Evolutionary conservation across 176 grass and related monocot species (phyloP), one percentile per base, ranked within the genome.

Genomic region (Poa annua): DNA sequence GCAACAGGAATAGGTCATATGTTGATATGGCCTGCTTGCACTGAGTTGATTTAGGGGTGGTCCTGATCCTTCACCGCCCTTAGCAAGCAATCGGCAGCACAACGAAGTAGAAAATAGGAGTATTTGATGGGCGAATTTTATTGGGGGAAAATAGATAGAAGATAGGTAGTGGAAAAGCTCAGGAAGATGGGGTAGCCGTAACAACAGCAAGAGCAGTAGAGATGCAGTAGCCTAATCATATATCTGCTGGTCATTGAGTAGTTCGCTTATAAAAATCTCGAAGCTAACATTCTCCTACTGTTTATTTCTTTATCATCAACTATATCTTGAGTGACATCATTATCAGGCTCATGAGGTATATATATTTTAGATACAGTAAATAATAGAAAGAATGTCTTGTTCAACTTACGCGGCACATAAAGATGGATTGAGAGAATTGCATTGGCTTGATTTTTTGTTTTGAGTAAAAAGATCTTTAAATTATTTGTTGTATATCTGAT

Each of bases 341-440:
- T 22, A 24, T 8, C 24, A 4, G 22, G 50, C 9, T 59, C n/a
- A 59, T 45, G 42, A 45, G 42, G 42, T 45, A 45, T 45, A n/a
- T n/a, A 45, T 45, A 11, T 11, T 45, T 41, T 24, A 53, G n/a
- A 51, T 41, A 34, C 7, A 49, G 4, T 83, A 44, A 44, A 68
- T 17, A 82, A 34, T 33, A 38, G 29, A 71, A 70, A 78, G 2
- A 48, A 57, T 70, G 35, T 22, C n/a, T 2, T n/a, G n/a, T n/a
- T n/a, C n/a, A 69, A 34, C 41, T 44, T 44, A 38, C 25, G 1
- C 11, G 51, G 15, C 0, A 45, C 42, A 45, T 45, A 11, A 69
- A 78, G 53, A 47, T 71, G 64, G 26, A 79, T 49, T 71, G 55
- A 34, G 20, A 29, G 25, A 48, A 79, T 79, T 11, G 2, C 59